phyloP scores from a whole-genome alignment of 208 protist genomes.

The Wallacemonas rigidus region DNA sequence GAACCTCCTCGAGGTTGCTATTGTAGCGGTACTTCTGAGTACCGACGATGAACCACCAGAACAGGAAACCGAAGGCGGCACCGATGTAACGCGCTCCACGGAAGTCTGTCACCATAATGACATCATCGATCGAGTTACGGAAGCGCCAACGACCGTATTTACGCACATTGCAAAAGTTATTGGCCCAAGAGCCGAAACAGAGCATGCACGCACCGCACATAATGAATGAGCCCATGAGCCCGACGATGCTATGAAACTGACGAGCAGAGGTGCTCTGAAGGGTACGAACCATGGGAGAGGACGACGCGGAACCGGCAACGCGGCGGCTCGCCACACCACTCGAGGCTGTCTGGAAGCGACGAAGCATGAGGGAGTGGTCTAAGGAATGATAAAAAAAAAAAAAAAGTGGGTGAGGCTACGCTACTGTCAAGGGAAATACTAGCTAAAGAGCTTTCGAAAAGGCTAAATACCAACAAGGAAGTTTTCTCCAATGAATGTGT shows the following conservation, averaged over 20 bases:
- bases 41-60: slow-evolving; percentile 88
- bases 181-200: slow-evolving; percentile 83
- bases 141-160: slow-evolving; percentile 88
- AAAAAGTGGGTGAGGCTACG: not conserved
- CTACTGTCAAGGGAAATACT: not conserved
- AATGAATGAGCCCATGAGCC: slow-evolving; percentile 56
- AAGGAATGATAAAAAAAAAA: slow-evolving; percentile 9
- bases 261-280: slow-evolving; percentile 13
- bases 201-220: slow-evolving; percentile 75
- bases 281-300: slow-evolving; percentile 14
- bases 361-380: slow-evolving; percentile 31
- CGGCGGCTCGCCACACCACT: slow-evolving; percentile 18
- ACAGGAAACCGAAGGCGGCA: slow-evolving; percentile 70
- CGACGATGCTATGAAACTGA: slow-evolving; percentile 63
- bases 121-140: slow-evolving; percentile 85
- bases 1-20: slow-evolving; percentile 74
- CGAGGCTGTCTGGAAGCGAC: slow-evolving; percentile 34
- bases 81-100: slow-evolving; percentile 73
- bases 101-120: slow-evolving; percentile 88
- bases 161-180: slow-evolving; percentile 86
- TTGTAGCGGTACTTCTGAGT: slow-evolving; percentile 84
- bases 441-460: not conserved
- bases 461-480: not conserved
- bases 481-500: not conserved
- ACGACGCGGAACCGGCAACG: not conserved